Conservation (phyloP, 1,284 basidiomycete species). For the Ganoderma lucidum region DNA sequence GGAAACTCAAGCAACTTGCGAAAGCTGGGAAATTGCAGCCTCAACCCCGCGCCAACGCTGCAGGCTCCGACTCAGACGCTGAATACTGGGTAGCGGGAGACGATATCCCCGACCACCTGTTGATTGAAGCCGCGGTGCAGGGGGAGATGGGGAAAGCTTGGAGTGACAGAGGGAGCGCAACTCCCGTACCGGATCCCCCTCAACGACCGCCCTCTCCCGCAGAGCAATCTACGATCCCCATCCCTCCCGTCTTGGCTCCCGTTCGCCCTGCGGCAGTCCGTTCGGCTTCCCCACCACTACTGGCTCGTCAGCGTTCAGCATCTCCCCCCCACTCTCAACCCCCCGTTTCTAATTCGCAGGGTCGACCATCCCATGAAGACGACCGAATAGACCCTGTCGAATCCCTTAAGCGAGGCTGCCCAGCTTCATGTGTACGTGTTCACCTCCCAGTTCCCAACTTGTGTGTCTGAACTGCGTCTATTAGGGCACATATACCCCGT, state of each 20-base stretch:
- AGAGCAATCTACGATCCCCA: not conserved
- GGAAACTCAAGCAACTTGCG: slow-evolving; percentile 7
- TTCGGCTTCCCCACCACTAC: not conserved
- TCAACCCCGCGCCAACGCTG: not conserved
- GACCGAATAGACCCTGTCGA: slow-evolving; percentile 4
- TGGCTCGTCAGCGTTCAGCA: not conserved
- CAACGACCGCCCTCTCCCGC: not conserved
- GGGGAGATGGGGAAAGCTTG: not conserved
- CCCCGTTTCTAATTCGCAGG: not conserved
- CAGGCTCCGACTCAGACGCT: slow-evolving; percentile 18
- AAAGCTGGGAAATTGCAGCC: not conserved
- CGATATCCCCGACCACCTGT: slow-evolving; percentile 19
- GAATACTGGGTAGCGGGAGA: slow-evolving; percentile 21
- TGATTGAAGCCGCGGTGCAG: slow-evolving; percentile 9
- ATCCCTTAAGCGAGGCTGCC: slow-evolving; percentile 5
- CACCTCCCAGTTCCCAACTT: not conserved
- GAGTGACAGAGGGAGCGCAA: not conserved
- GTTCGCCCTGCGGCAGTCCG: not conserved
- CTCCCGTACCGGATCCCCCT: not conserved
- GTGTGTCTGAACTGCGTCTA: not conserved
- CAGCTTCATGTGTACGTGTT: slow-evolving; percentile 8
- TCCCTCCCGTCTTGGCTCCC: not conserved
- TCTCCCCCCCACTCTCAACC: not conserved
- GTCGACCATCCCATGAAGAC: not conserved
- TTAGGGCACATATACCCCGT: slow-evolving; percentile 30